Base-by-base conservation (phyloP, 164 flowering plant genomes). In the Piper betle region DNA sequence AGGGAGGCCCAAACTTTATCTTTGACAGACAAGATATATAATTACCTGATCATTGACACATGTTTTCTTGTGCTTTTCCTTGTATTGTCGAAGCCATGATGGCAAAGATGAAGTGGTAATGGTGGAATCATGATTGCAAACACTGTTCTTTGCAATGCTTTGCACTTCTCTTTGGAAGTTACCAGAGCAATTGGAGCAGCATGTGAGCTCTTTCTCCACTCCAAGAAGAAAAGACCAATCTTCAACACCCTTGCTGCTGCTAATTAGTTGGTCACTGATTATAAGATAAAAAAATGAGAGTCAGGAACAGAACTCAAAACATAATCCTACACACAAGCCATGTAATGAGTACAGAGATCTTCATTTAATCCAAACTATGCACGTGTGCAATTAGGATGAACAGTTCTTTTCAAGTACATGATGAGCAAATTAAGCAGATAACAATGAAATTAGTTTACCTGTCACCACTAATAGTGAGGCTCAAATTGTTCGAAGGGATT, bases 81-180 rank as follows among this genome's bases (percentile, higher is more conserved):
- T 86, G 77, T 73, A 85, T 63, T 82, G 80, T 75, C 84, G 88
- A 16, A 92, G 96, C 98, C 98, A 92, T 70, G 85, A 70, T 55
- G 98, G 98, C 19, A 89, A 73, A 74, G 65, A 77, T 68, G 93
- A 80, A 69, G 76, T 39, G 37, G 65, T 57, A 50, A 64, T 58
- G 38, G 76, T 41, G 60, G 78, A 71, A 37, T 78, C 79, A 64
- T 72, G 77, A 54, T 71, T 46, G 75, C 37, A 4, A 20, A 66
- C 56, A 55, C 62, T 48, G 54, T 64, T 74, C 50, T 66, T 72
- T 72, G 63, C 71, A 58, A 77, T 39, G 69, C 66, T 73, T 67
- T 79, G 73, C 39, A 70, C 81, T 78, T 83, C 91, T 0, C 13
- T 65, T 52, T 78, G 77, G 42, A 82, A 83, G 58, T 82, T 81